Evolutionary conservation across 768 basidiomycete genomes (phyloP), one percentile per base, ranked within the genome.

Genomic region (Guyanaporus albipodus): DNA sequence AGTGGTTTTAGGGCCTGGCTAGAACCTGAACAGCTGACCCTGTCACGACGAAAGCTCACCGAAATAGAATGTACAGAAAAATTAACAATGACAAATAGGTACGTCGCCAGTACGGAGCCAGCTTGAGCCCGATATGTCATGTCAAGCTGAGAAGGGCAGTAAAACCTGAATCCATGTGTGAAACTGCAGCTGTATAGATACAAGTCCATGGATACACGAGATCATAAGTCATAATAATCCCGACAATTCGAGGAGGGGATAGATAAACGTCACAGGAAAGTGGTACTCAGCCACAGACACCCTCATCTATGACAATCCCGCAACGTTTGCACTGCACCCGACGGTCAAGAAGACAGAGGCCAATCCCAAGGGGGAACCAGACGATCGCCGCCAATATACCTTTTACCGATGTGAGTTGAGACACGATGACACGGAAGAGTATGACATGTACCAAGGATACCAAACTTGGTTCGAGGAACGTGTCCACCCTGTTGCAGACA

Each of bases 311-410:
- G 4, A 64, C 34, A 22, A 49, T 37, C 5, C 75, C 75, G 29
- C 77, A 79, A n/a, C 75, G 70, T 21, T 59, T 64, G 66, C 89
- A 92, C 51, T 72, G 75, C 23, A 87, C 83, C 40, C 73, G 69
- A 35, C 84, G 75, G 62, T 92, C 90, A 21, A 92, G 71, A 8
- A 91, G 65, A 57, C 90, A 92, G 6, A 85, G 68, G 2, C 81
- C 87, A 31, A 92, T 74, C 5, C 90, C 90, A 0, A 91, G 66
- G 4, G 90, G 90, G 70, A 92, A 92, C 89, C 87, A 91, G 49
- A 91, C 70, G 21, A 92, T 68, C 4, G 90, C 89, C 8, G 85
- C 85, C n/a, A 92, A 67, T 26, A 91, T 66, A 44, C 89, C 88
- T 89, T 50, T 27, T 40, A 31, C 21, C n/a, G n/a, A 8, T 18